Evolutionary conservation across 2,329 filamentous ascomycete species (phyloP).

Genomic region (Curvularia lunata): DNA sequence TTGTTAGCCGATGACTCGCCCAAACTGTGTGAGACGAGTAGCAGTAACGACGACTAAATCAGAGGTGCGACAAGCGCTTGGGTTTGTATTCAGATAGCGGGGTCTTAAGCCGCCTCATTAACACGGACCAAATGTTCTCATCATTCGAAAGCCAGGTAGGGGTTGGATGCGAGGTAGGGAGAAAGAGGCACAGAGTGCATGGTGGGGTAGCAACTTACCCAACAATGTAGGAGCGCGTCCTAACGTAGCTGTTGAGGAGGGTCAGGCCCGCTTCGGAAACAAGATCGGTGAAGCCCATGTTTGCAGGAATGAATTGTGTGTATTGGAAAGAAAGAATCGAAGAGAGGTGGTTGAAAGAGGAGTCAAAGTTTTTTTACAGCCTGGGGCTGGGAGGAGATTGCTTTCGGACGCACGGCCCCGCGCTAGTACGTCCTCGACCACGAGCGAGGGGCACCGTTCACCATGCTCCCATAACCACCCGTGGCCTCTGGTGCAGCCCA

Average conservation of each 20-base stretch:
- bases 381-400: conserved; percentile 27
- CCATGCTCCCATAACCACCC: background rate
- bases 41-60: conserved; percentile 44
- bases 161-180: conserved; percentile 22
- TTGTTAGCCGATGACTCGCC: conserved; percentile 35
- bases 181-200: conserved; percentile 23
- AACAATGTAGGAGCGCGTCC: conserved; percentile 79
- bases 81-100: conserved; percentile 79
- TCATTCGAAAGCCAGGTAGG: conserved; percentile 61
- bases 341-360: conserved; percentile 26
- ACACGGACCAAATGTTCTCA: conserved; percentile 95
- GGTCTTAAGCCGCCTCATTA: conserved; percentile 93
- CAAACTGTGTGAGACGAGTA: conserved; percentile 12
- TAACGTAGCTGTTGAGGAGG: conserved; percentile 75
- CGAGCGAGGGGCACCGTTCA: conserved; percentile 6
- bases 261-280: conserved; percentile 69
- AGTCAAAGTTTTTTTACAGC: conserved; percentile 25
- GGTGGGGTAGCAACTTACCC: conserved; percentile 67
- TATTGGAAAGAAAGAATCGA: conserved; percentile 18
- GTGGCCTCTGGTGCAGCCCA: conserved; percentile 3
- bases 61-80: conserved; percentile 81
- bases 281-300: conserved; percentile 75
- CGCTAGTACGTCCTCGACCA: conserved; percentile 24
- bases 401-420: conserved; percentile 22
- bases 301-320: conserved; percentile 38